These are phyloP conservation scores for Psilocybe azurescens DNA, from an alignment of 768 basidiomycete genomes.

Conservation along the genomic window DNA sequence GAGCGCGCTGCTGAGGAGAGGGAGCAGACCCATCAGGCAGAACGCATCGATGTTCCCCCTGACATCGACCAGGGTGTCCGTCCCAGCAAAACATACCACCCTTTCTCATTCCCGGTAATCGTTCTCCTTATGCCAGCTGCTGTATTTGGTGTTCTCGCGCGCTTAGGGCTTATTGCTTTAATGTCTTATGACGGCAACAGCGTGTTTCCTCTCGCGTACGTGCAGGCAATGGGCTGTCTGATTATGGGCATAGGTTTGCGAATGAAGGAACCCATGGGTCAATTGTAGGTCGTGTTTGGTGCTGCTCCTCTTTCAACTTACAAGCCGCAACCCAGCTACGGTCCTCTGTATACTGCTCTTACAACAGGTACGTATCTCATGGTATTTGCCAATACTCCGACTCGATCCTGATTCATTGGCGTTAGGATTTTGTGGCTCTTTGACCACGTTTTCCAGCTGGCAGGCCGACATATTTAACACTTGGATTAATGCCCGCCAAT, in stretches of 20 bases:
- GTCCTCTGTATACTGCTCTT: slow-evolving; percentile 84
- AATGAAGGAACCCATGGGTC: slow-evolving; percentile 73
- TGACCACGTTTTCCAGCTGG: slow-evolving; percentile 98
- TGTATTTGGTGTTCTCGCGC: slow-evolving; percentile 84
- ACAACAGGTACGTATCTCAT: slow-evolving; percentile 68
- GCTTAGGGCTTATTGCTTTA: slow-evolving; percentile 80
- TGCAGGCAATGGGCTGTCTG: slow-evolving; percentile 87
- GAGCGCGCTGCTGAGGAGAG: slow-evolving; percentile 3
- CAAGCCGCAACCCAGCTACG: slow-evolving; percentile 61
- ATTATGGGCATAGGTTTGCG: slow-evolving; percentile 86
- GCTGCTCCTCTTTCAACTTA: slow-evolving; percentile 4
- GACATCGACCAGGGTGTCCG: slow-evolving; percentile 31
- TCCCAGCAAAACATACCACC: slow-evolving; percentile 43
- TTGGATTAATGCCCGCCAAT: slow-evolving; percentile 73
- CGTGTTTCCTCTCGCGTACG: slow-evolving; percentile 85
- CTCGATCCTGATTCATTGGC: slow-evolving; percentile 1
- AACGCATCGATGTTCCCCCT: slow-evolving; percentile 42
- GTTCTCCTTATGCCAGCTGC: slow-evolving; percentile 79
- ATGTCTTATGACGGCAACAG: slow-evolving; percentile 73
- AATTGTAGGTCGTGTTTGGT: slow-evolving; percentile 60
- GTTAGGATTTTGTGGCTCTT: slow-evolving; percentile 91
- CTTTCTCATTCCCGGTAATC: slow-evolving; percentile 67
- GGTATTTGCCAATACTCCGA: neutral
- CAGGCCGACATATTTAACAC: slow-evolving; percentile 86
- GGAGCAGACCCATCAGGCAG: slow-evolving; percentile 23